A percentile compares a stretch with the other conserved stretches of the same genome.
Evolutionary conservation across 2,329 filamentous ascomycete species (phyloP).

Genomic region (Stenocarpella maydis): DNA sequence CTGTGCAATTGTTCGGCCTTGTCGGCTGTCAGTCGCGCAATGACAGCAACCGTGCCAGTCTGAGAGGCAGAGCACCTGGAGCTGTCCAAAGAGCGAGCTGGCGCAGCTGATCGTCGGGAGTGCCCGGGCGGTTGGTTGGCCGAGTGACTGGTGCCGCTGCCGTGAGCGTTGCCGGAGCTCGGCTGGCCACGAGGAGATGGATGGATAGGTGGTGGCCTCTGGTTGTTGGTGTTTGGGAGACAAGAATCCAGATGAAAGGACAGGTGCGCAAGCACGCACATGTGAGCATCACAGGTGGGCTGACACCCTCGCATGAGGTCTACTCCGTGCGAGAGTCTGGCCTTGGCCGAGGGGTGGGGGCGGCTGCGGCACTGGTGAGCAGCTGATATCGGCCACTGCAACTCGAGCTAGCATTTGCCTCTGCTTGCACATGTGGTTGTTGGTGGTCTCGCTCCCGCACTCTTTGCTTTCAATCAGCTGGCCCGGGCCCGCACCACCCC

Average conservation of each 20-base stretch:
- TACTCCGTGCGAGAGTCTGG: not conserved
- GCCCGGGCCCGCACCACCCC: constrained; percentile 10
- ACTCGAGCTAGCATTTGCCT: constrained; percentile 1
- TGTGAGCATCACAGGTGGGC: not conserved
- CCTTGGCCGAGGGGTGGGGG: not conserved
- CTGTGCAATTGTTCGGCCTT: not conserved
- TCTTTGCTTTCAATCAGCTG: not conserved
- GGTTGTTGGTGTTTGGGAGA: no score
- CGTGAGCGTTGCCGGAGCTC: not conserved
- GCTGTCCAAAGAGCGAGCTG: not conserved
- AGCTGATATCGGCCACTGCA: constrained; percentile 21
- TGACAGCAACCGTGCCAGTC: not conserved
- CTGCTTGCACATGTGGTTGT: not conserved
- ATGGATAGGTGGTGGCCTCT: no score
- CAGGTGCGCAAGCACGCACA: no score
- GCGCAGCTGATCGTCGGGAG: not conserved
- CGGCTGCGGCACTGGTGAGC: constrained; percentile 1
- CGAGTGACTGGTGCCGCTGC: not conserved
- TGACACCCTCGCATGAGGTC: constrained; percentile 1
- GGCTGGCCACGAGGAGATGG: not conserved
- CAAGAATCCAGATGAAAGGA: no score
- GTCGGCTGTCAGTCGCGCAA: constrained; percentile 16
- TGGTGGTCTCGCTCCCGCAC: not conserved
- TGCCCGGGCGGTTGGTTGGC: not conserved
- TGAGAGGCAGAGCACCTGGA: not conserved